A percentile compares a stretch with the other conserved stretches of the same genome.
Conservation (phyloP, 164 flowering plant genomes). For the Pachysandra terminalis region DNA sequence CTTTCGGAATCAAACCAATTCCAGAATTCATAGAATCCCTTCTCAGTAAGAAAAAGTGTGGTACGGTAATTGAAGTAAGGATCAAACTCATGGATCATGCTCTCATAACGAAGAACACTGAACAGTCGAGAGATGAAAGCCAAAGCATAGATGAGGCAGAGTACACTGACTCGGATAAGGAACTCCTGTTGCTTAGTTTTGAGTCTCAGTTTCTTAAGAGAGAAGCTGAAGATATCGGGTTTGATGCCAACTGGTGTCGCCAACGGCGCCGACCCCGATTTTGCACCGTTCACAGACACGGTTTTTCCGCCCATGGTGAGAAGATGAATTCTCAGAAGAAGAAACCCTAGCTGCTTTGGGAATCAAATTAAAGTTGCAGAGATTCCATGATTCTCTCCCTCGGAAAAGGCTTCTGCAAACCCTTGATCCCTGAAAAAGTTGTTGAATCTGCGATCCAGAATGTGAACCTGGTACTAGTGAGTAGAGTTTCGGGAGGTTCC, state of each 20-base stretch:
- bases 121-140: constrained; percentile 85
- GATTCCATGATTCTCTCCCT: constrained; percentile 21
- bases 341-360: constrained; percentile 2
- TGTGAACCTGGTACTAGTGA: not conserved
- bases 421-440: not conserved
- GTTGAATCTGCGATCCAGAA: not conserved
- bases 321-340: not conserved
- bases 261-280: constrained; percentile 14
- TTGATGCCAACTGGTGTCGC: constrained; percentile 7
- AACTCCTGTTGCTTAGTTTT: constrained; percentile 93
- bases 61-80: constrained; percentile 96
- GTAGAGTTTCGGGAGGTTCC: not conserved
- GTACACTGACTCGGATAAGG: constrained; percentile 65
- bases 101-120: constrained; percentile 88
- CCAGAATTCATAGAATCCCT: constrained; percentile 97
- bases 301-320: constrained; percentile 15
- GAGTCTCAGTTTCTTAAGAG: constrained; percentile 52
- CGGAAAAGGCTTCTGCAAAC: constrained; percentile 38
- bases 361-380: constrained; percentile 6
- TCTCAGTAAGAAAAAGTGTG: constrained; percentile 67
- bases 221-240: constrained; percentile 17
- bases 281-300: constrained; percentile 11
- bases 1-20: constrained; percentile 97
- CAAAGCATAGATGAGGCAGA: constrained; percentile 62
- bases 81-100: constrained; percentile 98